Evolutionary conservation across 2,329 filamentous ascomycete genomes (phyloP).

Genomic region (Fusarium sp.): DNA sequence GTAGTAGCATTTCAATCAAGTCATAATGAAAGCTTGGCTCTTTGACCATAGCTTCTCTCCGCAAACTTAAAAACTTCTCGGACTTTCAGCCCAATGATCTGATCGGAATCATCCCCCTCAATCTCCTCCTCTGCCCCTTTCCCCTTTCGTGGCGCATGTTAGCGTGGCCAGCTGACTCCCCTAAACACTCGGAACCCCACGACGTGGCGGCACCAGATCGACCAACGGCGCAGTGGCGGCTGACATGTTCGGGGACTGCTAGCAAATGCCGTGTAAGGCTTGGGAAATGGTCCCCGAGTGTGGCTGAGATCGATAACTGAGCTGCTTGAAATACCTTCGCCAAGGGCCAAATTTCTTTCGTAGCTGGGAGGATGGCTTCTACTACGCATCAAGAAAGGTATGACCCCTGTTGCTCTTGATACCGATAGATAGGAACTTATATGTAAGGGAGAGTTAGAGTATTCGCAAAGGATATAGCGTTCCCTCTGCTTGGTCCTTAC

Average conservation of each 20-base stretch:
- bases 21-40: background rate
- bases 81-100: background rate
- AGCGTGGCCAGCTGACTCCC: background rate
- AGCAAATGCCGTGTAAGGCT: background rate
- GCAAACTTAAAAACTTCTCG: background rate
- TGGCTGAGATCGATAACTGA: background rate
- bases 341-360: background rate
- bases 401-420: background rate
- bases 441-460: background rate
- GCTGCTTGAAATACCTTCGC: background rate
- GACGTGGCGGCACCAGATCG: background rate
- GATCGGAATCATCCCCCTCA: background rate
- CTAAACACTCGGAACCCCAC: background rate
- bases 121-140: background rate
- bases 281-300: background rate
- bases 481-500: background rate
- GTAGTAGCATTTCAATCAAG: background rate
- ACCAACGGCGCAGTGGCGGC: background rate
- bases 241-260: background rate
- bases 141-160: background rate
- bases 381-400: background rate
- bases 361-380: background rate
- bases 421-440: background rate
- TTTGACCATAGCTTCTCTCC: background rate
- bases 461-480: background rate